phyloP scores from a whole-genome alignment of 768 basidiomycete species.

The Rubroboletus pulcherrimus region DNA sequence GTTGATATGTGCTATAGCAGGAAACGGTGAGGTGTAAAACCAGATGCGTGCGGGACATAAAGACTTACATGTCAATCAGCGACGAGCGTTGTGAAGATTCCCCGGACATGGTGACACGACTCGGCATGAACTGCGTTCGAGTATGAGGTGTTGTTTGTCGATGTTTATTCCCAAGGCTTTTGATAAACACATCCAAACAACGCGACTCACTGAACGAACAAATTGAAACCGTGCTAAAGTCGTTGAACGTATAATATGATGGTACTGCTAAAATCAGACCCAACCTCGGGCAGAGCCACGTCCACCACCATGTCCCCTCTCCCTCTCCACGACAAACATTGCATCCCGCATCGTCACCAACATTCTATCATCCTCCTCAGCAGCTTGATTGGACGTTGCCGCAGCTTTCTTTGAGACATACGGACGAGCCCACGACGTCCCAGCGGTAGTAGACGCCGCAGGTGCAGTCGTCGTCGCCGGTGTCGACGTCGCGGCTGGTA shows the following conservation, averaged over 20 bases:
- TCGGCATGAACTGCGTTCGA: conserved; percentile 5
- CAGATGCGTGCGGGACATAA: background rate
- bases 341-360: conserved; percentile 73
- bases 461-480: conserved; percentile 33
- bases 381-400: conserved; percentile 29
- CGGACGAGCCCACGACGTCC: conserved; percentile 54
- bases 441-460: conserved; percentile 24
- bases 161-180: conserved; percentile 23
- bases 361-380: conserved; percentile 57
- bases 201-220: background rate
- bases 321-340: conserved; percentile 81
- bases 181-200: conserved; percentile 22
- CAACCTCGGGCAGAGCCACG: conserved; percentile 71
- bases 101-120: conserved; percentile 33
- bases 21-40: conserved; percentile 1
- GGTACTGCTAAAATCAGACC: conserved; percentile 33
- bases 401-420: conserved; percentile 54
- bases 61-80: conserved; percentile 60
- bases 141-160: conserved; percentile 18
- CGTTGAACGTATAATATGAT: background rate
- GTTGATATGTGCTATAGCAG: conserved; percentile 53
- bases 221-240: no score
- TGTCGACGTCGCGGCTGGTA: conserved; percentile 23
- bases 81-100: conserved; percentile 61
- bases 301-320: conserved; percentile 80